Evolutionary conservation across 352 stramenopile species (phyloP), one percentile per base, ranked within the genome.

Genomic region (Globisporangium alternatum): DNA sequence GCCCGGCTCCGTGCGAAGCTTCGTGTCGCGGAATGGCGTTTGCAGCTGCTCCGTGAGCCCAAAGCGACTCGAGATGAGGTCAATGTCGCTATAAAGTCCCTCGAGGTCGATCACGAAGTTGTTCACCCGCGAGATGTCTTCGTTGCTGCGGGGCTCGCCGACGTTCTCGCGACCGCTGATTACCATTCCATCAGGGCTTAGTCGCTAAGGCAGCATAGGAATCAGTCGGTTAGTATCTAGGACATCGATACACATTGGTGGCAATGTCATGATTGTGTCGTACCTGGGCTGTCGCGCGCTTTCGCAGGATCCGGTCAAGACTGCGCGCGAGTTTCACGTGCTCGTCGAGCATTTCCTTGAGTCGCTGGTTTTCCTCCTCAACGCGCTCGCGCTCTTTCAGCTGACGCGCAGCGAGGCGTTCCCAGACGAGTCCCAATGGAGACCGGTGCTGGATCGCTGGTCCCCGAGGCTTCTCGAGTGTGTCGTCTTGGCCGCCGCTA

Each of bases 271-370:
- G 10, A 21, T 1, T n/a, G 15, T 3, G 13, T 7, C 8, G 57
- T 37, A 59, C 60, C 60, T 65, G 48, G 1, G 51, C 33, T 0
- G 61, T 67, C 15, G 61, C 52, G 10, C 54, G 61, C 30, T 67
- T 61, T 15, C 54, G 31, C 31, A 67, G 44, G 19, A 67, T 67
- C n/a, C 61, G 61, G 39, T 67, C 52, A 30, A 67, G 41, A 13
- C 52, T 67, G 28, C 54, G 51, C 25, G 61, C 61, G 52, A 67
- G 61, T n/a, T 67, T 60, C n/a, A 67, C 61, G 54, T 67, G 61
- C 17, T 67, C 61, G 44, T 61, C 61, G 3, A 67, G 41, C 61
- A 61, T 67, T 10, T 62, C 43, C 48, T 67, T 67, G 13, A 67
- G 44, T 9, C 55, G 45, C n/a, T 67, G 54, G 44, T 67, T 67